Base-by-base conservation (phyloP, 2,329 filamentous ascomycete genomes). In the Colletotrichum cereale region DNA sequence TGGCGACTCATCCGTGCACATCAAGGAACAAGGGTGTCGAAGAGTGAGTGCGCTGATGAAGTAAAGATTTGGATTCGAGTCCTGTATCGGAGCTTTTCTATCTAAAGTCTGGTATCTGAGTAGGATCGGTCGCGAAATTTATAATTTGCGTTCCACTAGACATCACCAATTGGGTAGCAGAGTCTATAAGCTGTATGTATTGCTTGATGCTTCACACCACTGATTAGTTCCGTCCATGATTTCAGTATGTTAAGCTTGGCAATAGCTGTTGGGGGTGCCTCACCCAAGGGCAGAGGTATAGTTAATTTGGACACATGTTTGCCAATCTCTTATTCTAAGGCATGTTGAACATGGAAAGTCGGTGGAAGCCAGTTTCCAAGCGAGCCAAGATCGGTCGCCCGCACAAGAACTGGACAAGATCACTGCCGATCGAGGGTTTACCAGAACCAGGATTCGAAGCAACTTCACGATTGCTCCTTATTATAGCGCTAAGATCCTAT, bases 291-390 rank as follows among this genome's bases (percentile, higher is more conserved):
- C 18, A 29, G n/a, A 18, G 21, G 34, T 36, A 18, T 50, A 71
- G 48, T 66, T 21, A 71, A 62, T 56, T 34, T 57, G 67, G 31
- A 31, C 52, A 66, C 26, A 24, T n/a, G n/a, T 48, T 56, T 31
- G 29, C 16, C 14, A 40, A 18, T 42, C 29, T 11, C 48, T 55
- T 50, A 52, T 48, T 61, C 31, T 42, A 42, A 56, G 18, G n/a
- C 26, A 31, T 42, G 42, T 56, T 55, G 62, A 62, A 71, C 56
- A 63, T 71, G 67, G 63, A 67, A 62, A 67, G 47, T 57, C 40
- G 29, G 44, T 44, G 11, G 31, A 16, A 57, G 18, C 26, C 24
- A 42, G 62, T 40, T 42, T 60, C 40, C 47, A 70, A 67, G 67
- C 67, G n/a, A 8, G 67, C 63, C 67, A 47, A 71, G 67, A 36